Percentiles rank a stretch among this genome's conserved stretches.
These are phyloP conservation scores for Pythium rishiriense DNA, from an alignment of 352 stramenopile species.

Conservation along the genomic window DNA sequence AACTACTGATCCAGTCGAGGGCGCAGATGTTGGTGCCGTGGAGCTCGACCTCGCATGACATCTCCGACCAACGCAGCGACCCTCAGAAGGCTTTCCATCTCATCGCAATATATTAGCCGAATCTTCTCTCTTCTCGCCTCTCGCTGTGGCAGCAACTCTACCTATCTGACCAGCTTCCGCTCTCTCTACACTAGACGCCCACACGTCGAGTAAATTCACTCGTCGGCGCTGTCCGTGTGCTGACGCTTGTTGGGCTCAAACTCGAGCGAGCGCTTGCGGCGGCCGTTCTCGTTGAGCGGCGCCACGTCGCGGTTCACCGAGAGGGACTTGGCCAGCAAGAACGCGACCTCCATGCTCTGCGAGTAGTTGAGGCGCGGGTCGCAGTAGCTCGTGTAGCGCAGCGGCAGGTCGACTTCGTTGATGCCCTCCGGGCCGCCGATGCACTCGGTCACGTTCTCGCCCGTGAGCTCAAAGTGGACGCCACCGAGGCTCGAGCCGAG, in stretches of 20 bases:
- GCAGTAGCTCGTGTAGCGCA: slow-evolving; percentile 97
- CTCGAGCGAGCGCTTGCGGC: slow-evolving; percentile 63
- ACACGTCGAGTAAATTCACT: not conserved
- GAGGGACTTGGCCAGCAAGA: slow-evolving; percentile 94
- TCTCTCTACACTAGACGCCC: not conserved
- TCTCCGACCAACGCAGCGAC: too few species aligned
- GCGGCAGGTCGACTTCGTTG: slow-evolving; percentile 90
- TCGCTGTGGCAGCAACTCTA: not conserved
- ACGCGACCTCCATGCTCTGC: slow-evolving; percentile 98
- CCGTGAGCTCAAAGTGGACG: slow-evolving; percentile 97
- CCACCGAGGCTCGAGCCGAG: slow-evolving; percentile 93
- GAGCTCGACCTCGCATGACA: slow-evolving; percentile 15
- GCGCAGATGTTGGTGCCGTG: slow-evolving; percentile 5
- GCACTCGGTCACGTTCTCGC: slow-evolving; percentile 99
- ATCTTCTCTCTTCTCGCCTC: not conserved
- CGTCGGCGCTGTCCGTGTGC: slow-evolving; percentile 24
- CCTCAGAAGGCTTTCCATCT: not conserved
- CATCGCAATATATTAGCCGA: slow-evolving; percentile 4
- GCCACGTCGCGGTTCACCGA: slow-evolving; percentile 67
- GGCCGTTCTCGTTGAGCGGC: slow-evolving; percentile 60
- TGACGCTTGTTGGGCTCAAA: slow-evolving; percentile 46
- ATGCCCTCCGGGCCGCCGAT: slow-evolving; percentile 95
- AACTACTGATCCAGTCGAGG: too few species aligned
- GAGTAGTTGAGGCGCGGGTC: slow-evolving; percentile 98
- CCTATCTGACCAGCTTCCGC: not conserved